Percentiles rank a stretch among this genome's conserved stretches.
These are phyloP conservation scores for Pleurotus tuber-regium DNA, from an alignment of 768 basidiomycete genomes.

Conservation along the genomic window DNA sequence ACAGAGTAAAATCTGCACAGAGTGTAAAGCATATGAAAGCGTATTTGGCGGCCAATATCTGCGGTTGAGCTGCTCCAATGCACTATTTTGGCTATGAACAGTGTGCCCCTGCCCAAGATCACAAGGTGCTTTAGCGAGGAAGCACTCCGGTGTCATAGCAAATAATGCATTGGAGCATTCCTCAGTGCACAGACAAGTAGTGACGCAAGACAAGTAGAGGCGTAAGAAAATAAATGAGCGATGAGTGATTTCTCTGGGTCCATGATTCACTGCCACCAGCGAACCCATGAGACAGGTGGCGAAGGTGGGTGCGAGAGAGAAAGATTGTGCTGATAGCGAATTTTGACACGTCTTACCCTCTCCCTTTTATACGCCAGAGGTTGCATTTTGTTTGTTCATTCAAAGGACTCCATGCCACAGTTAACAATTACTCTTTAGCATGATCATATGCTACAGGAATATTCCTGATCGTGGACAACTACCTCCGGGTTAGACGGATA, in stretches of 20 bases:
- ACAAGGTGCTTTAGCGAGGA: neutral
- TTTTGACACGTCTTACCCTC: neutral
- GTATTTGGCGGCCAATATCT: neutral
- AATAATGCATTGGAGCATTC: slow-evolving; percentile 8
- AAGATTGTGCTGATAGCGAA: neutral
- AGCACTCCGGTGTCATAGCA: slow-evolving; percentile 12
- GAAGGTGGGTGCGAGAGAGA: neutral
- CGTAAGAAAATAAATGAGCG: too few relatives aligned
- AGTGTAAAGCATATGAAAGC: too few relatives aligned
- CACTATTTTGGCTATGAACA: slow-evolving; percentile 17
- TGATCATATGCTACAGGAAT: neutral
- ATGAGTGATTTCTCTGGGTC: too few relatives aligned
- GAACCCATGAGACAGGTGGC: neutral
- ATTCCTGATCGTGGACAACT: neutral
- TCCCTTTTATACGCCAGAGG: slow-evolving; percentile 2
- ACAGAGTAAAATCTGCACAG: too few relatives aligned
- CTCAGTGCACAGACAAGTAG: too few relatives aligned
- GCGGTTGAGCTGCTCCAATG: slow-evolving; percentile 1
- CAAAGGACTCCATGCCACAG: neutral
- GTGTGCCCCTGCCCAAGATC: slow-evolving; percentile 1
- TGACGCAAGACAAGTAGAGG: too few relatives aligned
- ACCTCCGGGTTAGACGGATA: slow-evolving; percentile 8
- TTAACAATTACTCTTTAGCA: slow-evolving; percentile 2
- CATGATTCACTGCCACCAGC: too few relatives aligned
- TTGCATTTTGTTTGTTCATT: slow-evolving; percentile 5